Conservation (phyloP, 2,329 filamentous ascomycete species). For the Epichloe gansuensis region DNA sequence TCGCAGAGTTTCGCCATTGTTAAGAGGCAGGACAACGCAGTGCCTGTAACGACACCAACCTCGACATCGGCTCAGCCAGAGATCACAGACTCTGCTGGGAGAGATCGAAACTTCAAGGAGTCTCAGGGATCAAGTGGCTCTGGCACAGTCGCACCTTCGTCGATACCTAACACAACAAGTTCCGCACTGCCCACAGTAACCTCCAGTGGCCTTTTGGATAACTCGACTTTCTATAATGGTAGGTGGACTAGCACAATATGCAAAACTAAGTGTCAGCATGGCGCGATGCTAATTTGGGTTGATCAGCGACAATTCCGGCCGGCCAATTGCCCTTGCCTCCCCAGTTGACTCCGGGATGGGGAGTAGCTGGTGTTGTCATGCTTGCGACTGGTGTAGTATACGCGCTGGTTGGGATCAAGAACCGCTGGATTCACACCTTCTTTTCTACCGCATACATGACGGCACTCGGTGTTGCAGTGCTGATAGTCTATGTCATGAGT, state of each 20-base stretch:
- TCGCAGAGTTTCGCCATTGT: constrained; percentile 21
- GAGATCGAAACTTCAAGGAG: neutral
- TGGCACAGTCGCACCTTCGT: neutral
- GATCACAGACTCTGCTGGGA: neutral
- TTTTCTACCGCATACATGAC: constrained; percentile 66
- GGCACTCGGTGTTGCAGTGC: constrained; percentile 61
- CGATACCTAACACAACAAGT: neutral
- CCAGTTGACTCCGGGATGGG: constrained; percentile 66
- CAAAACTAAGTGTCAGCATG: neutral
- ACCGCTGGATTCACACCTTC: constrained; percentile 66
- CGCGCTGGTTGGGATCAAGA: constrained; percentile 70
- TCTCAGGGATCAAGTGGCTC: neutral
- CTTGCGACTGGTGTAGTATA: constrained; percentile 60
- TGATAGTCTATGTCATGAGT: constrained; percentile 83
- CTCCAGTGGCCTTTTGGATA: constrained; percentile 11
- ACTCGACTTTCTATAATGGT: constrained; percentile 24
- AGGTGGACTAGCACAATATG: constrained; percentile 5
- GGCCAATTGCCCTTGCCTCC: constrained; percentile 60
- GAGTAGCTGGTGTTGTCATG: constrained; percentile 65
- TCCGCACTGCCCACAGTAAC: constrained; percentile 4
- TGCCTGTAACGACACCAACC: constrained; percentile 1
- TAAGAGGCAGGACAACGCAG: constrained; percentile 21
- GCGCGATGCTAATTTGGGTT: constrained; percentile 2
- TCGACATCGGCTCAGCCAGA: neutral
- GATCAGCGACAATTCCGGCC: constrained; percentile 31